Evolutionary conservation across 1,139 yeast species (phyloP).

Genomic region (Pichia sp.): DNA sequence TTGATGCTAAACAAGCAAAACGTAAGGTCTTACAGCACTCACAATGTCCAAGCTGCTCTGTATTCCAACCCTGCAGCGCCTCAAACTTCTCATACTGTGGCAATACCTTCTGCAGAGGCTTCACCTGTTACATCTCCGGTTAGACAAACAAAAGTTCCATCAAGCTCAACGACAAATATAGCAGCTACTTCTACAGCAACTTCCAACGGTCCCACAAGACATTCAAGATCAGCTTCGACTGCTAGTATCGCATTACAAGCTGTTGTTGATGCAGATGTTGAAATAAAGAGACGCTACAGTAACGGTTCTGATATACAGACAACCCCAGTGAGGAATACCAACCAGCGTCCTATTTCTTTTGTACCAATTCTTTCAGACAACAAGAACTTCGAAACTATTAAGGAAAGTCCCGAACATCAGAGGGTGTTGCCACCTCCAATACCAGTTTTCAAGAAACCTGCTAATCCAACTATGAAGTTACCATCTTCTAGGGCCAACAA

Average conservation of each 20-base stretch:
- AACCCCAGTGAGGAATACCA: slow-evolving; percentile 16
- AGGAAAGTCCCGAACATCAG: slow-evolving; percentile 29
- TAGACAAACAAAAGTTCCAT: slow-evolving; percentile 10
- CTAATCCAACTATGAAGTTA: slow-evolving; percentile 16
- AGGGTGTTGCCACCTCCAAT: slow-evolving; percentile 26
- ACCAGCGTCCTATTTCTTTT: slow-evolving; percentile 22
- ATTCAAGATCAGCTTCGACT: slow-evolving; percentile 38
- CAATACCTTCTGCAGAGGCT: slow-evolving; percentile 38
- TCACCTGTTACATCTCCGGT: slow-evolving; percentile 28
- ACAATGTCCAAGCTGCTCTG: slow-evolving; percentile 38
- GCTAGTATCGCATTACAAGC: slow-evolving; percentile 68
- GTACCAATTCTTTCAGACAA: slow-evolving; percentile 18
- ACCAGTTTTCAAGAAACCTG: slow-evolving; percentile 23
- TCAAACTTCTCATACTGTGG: slow-evolving; percentile 53
- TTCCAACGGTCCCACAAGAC: slow-evolving; percentile 15
- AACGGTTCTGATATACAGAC: slow-evolving; percentile 18
- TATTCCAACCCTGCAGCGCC: slow-evolving; percentile 49
- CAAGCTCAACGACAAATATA: not conserved
- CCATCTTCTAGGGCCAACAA: slow-evolving; percentile 38
- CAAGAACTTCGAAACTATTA: slow-evolving; percentile 29
- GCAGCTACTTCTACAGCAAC: not conserved
- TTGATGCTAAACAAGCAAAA: slow-evolving; percentile 33
- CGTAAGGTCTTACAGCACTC: slow-evolving; percentile 44
- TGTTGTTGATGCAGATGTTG: slow-evolving; percentile 54
- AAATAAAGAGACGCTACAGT: slow-evolving; percentile 35